phyloP scores from a whole-genome alignment of 73 alveolate species.

The Halteria grandinella region DNA sequence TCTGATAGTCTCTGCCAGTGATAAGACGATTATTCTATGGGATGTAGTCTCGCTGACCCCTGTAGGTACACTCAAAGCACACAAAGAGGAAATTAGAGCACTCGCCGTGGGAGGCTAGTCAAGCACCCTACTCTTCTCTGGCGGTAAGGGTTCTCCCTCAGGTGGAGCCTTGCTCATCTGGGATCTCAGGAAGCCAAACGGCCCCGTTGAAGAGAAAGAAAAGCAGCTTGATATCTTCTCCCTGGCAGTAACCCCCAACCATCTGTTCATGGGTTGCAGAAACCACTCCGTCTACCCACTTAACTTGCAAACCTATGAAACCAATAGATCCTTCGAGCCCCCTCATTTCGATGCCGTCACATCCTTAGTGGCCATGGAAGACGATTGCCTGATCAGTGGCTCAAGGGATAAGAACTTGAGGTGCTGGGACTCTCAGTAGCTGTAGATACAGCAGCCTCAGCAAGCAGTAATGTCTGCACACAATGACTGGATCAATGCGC shows the following conservation, averaged over 20 bases:
- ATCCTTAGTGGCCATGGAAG: conserved; percentile 44
- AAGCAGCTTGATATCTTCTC: conserved; percentile 73
- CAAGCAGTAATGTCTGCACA: conserved; percentile 46
- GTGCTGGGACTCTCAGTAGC: no score
- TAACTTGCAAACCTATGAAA: conserved; percentile 16
- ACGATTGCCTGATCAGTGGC: conserved; percentile 66
- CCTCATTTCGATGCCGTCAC: conserved; percentile 81
- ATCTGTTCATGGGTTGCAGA: conserved; percentile 67
- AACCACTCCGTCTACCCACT: conserved; percentile 62
- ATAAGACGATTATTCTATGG: conserved; percentile 69
- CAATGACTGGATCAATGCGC: conserved; percentile 60
- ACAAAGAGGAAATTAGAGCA: conserved; percentile 70
- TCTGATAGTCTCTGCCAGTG: conserved; percentile 73
- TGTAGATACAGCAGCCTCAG: background rate
- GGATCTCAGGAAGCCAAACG: conserved; percentile 66
- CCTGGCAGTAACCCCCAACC: conserved; percentile 14
- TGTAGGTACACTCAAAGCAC: conserved; percentile 66
- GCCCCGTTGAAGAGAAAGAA: conserved; percentile 70
- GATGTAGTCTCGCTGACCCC: conserved; percentile 70
- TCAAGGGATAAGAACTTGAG: conserved; percentile 72
- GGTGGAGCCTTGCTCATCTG: conserved; percentile 64
- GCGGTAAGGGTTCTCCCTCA: conserved; percentile 65
- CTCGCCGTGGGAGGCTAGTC: conserved; percentile 47
- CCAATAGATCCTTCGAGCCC: conserved; percentile 60
- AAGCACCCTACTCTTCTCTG: conserved; percentile 55